Evolutionary conservation across 1,284 basidiomycete species (phyloP), one percentile per base, ranked within the genome.

Genomic region (Rhodofomes roseus): DNA sequence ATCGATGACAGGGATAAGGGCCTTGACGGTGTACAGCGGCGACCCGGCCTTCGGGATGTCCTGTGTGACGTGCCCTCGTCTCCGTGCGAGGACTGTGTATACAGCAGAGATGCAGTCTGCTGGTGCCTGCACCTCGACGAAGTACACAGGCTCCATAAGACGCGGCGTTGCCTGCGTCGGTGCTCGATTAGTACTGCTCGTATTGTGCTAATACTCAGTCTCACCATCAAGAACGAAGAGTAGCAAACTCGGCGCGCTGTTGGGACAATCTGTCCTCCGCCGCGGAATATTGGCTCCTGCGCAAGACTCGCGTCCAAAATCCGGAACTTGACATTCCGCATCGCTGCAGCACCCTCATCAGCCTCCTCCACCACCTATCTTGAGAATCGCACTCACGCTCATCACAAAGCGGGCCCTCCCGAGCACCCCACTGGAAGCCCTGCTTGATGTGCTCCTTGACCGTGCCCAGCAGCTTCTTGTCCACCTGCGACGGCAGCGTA

Each of bases 391-490:
- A 85, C 95, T 84, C 69, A 96, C 95, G 97, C 78, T 99, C 97
- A 72, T 99, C 97, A 71, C 96, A 98, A 55, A 99, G 72, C 22
- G 97, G 97, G 1, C 97, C 97, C 79, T 99, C 97, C 50, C 96
- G 82, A 54, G 96, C 89, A 59, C 93, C 97, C 97, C 97, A 99
- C 73, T 98, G 97, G 88, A 99, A 99, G 36, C 97, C 97, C 76
- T 99, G 97, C 76, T 95, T 96, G 71, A 99, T 90, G 66, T 94
- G 91, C 68, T 99, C 96, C 74, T 90, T 95, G 56, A 98, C 93
- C 16, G 89, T 88, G 39, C 85, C 87, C 58, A 99, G 77, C 61
- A 95, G 70, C 74, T 95, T 97, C 77, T 98, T 98, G 78, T 99
- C 96, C 60, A 93, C 93, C 78, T 98, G 94, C 18, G 91, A 93